Evolutionary conservation across 1,139 yeast species (phyloP), one percentile per base, ranked within the genome.

Genomic region (Candida albicans): DNA sequence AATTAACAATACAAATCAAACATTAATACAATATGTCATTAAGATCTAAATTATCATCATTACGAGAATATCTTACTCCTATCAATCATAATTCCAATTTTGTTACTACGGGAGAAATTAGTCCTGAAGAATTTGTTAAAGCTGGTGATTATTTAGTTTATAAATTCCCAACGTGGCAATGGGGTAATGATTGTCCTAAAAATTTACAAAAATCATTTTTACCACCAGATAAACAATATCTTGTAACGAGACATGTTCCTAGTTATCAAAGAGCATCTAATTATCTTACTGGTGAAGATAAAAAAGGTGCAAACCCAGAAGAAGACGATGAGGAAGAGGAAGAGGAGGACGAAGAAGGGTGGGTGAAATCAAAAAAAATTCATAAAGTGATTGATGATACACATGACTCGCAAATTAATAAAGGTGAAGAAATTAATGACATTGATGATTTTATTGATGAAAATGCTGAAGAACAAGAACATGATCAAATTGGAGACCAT

Each of bases 101-200:
- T 66, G 73, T 81, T 44, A 68, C 76, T 40, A 87, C 96, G 0
- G 99, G 99, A 3, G 95, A 91, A 62, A 84, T 93, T 44, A 86
- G 96, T 1, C 98, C 98, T 2, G 96, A 87, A 47, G 97, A 91
- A 62, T 91, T 90, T 65, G 90, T 89, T 8, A 73, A 70, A 44
- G 96, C 97, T 5, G 97, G 98, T n/a, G 96, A 91, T 58, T 90
- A 87, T 61, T 68, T 93, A 48, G 93, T 84, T 31, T 82, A 81
- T 64, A 87, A 87, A 71, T 93, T 95, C 63, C 98, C 99, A 1
- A 95, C 98, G 0, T 93, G 99, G 99, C 81, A 83, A 51, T 93
- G 99, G 99, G 75, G 84, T 7, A 69, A 83, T 18, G 22, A 18
- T 3, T 83, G 89, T 8, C 84, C 95, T 15, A 70, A 76, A 9